Evolutionary conservation across 352 stramenopile genomes (phyloP).

Genomic region (Phytophthora colocasiae): DNA sequence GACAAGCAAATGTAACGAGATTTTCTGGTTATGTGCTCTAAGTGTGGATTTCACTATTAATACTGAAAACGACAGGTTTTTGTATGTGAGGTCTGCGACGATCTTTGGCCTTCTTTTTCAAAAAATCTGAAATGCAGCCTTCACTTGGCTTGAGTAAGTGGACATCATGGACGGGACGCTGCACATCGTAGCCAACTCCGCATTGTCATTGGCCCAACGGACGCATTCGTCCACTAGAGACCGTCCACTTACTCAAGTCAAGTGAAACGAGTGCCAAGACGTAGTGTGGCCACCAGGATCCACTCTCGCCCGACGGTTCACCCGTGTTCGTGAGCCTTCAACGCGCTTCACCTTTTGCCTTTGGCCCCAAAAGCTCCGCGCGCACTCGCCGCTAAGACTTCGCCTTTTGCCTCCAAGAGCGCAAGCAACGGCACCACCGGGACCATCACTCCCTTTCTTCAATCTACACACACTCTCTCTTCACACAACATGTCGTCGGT

Average conservation of each 20-base stretch:
- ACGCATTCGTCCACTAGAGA: slow-evolving; percentile 4
- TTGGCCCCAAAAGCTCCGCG: slow-evolving; percentile 25
- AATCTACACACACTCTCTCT: slow-evolving; percentile 6
- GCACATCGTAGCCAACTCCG: background rate
- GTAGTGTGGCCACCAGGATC: slow-evolving; percentile 8
- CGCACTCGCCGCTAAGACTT: slow-evolving; percentile 42
- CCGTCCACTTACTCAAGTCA: slow-evolving; percentile 27
- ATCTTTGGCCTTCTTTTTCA: slow-evolving; percentile 19
- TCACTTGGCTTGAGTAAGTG: slow-evolving; percentile 28
- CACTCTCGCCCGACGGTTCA: slow-evolving; percentile 17
- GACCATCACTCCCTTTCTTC: slow-evolving; percentile 27
- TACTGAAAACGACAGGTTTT: slow-evolving; percentile 6
- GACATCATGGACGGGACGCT: slow-evolving; percentile 12
- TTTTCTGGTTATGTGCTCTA: too few relatives aligned
- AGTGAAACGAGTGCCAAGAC: slow-evolving; percentile 16
- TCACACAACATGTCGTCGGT: slow-evolving; percentile 39
- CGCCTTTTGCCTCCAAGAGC: slow-evolving; percentile 45
- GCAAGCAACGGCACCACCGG: slow-evolving; percentile 35
- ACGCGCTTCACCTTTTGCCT: background rate
- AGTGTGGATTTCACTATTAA: too few relatives aligned
- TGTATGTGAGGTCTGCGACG: slow-evolving; percentile 17
- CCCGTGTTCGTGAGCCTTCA: slow-evolving; percentile 23
- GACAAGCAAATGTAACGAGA: too few relatives aligned
- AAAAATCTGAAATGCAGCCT: slow-evolving; percentile 6
- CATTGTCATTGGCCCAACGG: slow-evolving; percentile 19